A percentile compares a stretch with the other conserved stretches of the same genome.
These are phyloP conservation scores for Xylariaceae sp. DNA, from an alignment of 2,329 filamentous ascomycete genomes.

Conservation along the genomic window DNA sequence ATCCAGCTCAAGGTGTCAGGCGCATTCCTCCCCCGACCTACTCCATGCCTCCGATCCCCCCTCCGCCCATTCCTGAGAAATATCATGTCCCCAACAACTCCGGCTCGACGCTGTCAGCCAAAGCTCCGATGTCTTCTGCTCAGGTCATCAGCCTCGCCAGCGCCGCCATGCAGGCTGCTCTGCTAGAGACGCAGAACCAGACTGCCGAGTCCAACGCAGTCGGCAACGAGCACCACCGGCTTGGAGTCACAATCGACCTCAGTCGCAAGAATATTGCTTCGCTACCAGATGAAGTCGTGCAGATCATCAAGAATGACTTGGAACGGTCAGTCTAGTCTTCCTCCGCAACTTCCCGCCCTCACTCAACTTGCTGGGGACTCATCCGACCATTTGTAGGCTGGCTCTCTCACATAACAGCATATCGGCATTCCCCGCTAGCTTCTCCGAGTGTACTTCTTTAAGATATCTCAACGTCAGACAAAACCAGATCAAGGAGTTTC, in stretches of 20 bases:
- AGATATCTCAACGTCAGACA: constrained; percentile 78
- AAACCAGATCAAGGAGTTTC: constrained; percentile 65
- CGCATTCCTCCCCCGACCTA: constrained; percentile 26
- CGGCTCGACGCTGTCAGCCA: constrained; percentile 45
- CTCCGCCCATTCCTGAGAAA: constrained; percentile 47
- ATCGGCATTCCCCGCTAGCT: constrained; percentile 63
- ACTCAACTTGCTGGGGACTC: constrained; percentile 6
- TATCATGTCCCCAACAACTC: constrained; percentile 32
- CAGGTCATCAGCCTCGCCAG: constrained; percentile 64
- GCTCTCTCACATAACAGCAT: constrained; percentile 79
- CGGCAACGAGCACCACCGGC: constrained; percentile 55
- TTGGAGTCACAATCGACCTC: constrained; percentile 73
- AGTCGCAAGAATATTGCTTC: constrained; percentile 70
- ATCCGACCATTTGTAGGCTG: constrained; percentile 47
- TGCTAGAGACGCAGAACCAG: constrained; percentile 62
- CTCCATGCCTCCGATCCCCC: constrained; percentile 37
- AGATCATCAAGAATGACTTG: constrained; percentile 69
- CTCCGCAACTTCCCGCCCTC: neutral
- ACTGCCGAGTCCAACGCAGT: constrained; percentile 56
- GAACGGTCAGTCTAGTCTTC: constrained; percentile 54
- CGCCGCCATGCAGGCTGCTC: constrained; percentile 63
- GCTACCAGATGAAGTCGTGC: constrained; percentile 69
- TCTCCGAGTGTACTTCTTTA: constrained; percentile 71
- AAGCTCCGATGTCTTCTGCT: constrained; percentile 51
- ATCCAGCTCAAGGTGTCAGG: constrained; percentile 26